Percentiles rank a stretch among this genome's conserved stretches.
Conservation (phyloP, 768 basidiomycete species). For the Trametes coccinea region DNA sequence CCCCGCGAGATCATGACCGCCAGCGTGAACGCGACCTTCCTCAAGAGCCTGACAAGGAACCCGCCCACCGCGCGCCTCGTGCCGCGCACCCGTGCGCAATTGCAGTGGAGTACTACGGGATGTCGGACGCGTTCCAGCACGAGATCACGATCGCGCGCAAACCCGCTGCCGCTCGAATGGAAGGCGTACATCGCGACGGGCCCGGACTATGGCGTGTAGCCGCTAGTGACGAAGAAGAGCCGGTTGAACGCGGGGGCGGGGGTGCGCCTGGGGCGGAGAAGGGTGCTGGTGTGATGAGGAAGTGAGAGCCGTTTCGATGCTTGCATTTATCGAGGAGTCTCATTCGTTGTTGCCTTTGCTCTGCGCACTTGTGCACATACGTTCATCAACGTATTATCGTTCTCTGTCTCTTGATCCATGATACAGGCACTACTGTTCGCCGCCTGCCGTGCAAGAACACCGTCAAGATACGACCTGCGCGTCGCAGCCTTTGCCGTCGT, state of each 20-base stretch:
- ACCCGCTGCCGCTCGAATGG: constrained; percentile 18
- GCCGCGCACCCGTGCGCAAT: constrained; percentile 7
- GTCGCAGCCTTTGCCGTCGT: too few species aligned
- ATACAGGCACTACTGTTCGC: too few species aligned
- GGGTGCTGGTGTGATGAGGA: too few species aligned
- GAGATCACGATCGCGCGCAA: constrained; percentile 14
- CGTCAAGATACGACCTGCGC: too few species aligned
- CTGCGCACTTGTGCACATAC: too few species aligned
- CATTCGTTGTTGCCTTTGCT: too few species aligned
- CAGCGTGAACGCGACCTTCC: background rate
- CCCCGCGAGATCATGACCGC: background rate
- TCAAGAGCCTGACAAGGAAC: background rate
- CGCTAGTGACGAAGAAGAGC: constrained; percentile 13
- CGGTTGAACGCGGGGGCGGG: constrained; percentile 2
- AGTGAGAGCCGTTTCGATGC: too few species aligned
- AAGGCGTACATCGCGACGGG: constrained; percentile 4
- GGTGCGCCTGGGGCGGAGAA: too few species aligned
- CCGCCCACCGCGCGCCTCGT: background rate
- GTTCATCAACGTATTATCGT: too few species aligned
- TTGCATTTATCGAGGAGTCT: too few species aligned
- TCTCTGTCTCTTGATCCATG: too few species aligned
- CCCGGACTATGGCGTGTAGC: constrained; percentile 9
- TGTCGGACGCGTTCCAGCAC: constrained; percentile 10
- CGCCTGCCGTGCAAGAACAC: too few species aligned
- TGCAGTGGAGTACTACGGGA: constrained; percentile 15